phyloP scores from a whole-genome alignment of 1,139 yeast genomes.

The Sugiyamaella novakii region DNA sequence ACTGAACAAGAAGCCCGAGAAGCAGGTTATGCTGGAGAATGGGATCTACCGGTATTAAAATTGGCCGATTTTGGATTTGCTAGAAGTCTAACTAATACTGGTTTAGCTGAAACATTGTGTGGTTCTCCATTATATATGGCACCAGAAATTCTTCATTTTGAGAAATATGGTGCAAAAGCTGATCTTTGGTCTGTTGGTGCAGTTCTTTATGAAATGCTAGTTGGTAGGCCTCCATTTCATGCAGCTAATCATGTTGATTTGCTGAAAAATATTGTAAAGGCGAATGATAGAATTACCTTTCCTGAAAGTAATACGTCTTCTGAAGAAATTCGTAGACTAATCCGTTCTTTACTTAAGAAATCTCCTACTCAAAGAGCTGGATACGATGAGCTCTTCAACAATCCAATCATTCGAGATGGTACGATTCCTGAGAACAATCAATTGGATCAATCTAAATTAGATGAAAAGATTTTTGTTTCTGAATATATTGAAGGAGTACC shows the following conservation, averaged over 20 bases:
- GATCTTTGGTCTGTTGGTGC: conserved; percentile 99
- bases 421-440: conserved; percentile 56
- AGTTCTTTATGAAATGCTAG: conserved; percentile 90
- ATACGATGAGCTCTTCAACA: conserved; percentile 78
- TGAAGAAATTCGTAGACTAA: conserved; percentile 65
- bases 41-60: conserved; percentile 87
- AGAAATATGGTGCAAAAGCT: conserved; percentile 95
- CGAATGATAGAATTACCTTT: conserved; percentile 74
- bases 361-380: conserved; percentile 88
- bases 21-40: conserved; percentile 68
- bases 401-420: conserved; percentile 52
- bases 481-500: conserved; percentile 56
- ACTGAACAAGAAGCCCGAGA: conserved; percentile 60
- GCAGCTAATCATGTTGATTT: conserved; percentile 92
- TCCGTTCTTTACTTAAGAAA: conserved; percentile 73
- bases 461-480: conserved; percentile 78
- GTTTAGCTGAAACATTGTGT: conserved; percentile 95
- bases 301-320: conserved; percentile 57
- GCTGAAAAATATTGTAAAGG: conserved; percentile 77
- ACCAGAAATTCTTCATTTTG: conserved; percentile 91
- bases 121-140: conserved; percentile 99
- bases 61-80: conserved; percentile 99
- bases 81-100: conserved; percentile 84
- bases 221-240: conserved; percentile 92
- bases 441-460: conserved; percentile 68